These are phyloP conservation scores for Aurantiochytrium sp. DNA, from an alignment of 108 stramenopile species.

Conservation along the genomic window DNA sequence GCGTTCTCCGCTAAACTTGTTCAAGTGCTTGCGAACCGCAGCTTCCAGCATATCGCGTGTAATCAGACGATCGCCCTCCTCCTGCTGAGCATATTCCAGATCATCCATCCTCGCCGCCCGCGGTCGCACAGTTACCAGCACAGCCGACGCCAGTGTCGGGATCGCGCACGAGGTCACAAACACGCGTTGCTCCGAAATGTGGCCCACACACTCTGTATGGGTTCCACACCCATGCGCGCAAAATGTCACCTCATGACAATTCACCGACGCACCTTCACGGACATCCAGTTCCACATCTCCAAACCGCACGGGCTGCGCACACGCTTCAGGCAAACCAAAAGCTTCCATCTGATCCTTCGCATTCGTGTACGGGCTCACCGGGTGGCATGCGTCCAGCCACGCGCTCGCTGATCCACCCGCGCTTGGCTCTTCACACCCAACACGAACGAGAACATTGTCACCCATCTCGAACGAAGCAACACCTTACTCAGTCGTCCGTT, in stretches of 20 bases:
- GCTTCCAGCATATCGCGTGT: not conserved
- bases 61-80: not conserved
- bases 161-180: not conserved
- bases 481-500: too few species aligned
- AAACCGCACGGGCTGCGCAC: not conserved
- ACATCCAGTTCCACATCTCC: not conserved
- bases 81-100: not conserved
- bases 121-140: not conserved
- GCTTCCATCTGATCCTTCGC: not conserved
- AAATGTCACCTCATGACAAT: not conserved
- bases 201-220: slow-evolving; percentile 24
- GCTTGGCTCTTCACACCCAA: not conserved
- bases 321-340: not conserved
- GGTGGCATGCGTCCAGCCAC: not conserved
- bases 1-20: not conserved
- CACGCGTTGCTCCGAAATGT: not conserved
- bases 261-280: not conserved
- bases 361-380: not conserved
- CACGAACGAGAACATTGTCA: not conserved
- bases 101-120: not conserved
- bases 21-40: not conserved
- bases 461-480: not conserved
- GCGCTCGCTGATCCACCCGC: not conserved
- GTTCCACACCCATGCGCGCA: slow-evolving; percentile 18
- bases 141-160: not conserved